Base-by-base conservation (phyloP, 331 rosid genomes). In the Prunus yedoensis region DNA sequence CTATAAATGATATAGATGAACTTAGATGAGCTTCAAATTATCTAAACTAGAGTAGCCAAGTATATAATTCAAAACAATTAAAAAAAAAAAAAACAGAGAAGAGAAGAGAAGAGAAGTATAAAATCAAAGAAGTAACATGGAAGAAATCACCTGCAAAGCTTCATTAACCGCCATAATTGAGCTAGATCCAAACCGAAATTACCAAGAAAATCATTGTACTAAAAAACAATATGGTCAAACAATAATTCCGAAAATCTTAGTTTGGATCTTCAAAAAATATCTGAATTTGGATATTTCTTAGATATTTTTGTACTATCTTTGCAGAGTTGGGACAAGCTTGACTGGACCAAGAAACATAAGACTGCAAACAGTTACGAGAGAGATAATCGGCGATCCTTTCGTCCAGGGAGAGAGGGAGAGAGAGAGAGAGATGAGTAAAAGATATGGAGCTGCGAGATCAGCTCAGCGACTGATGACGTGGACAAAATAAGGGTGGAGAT, bases 401-500 rank as follows among this genome's bases (percentile, higher is more conserved):
- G 63, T 30, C 52, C 7, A 38, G 70, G 58, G 66, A 64, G 10
- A 63, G 63, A 82, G 73, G 20, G 62, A 43, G 13, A 81, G 75
- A 1, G 67, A 57, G 21, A 58, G 66, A 79, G 66, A 43, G 76
- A 43, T 8, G 85, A 76, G 45, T 45, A 9, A 63, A 21, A 71
- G 80, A 74, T 67, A 82, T 86, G 78, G 77, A 76, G 67, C 15
- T 63, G 65, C 54, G 64, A 41, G 28, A 32, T 21, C 56, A 43
- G 71, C 45, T 17, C 63, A 41, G 2, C 0, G 61, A 28, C 0
- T 66, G 79, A 16, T 86, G 87, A 85, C 85, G 87, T 89, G 96
- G 91, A 85, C 15, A 71, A 85, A 85, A 62, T 58, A 85, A 77
- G 74, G 90, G 87, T 66, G 83, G 53, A 11, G 76, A 72, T 72